These are phyloP conservation scores for Lachnellula suecica DNA, from an alignment of 2,329 filamentous ascomycete species.

Conservation along the genomic window DNA sequence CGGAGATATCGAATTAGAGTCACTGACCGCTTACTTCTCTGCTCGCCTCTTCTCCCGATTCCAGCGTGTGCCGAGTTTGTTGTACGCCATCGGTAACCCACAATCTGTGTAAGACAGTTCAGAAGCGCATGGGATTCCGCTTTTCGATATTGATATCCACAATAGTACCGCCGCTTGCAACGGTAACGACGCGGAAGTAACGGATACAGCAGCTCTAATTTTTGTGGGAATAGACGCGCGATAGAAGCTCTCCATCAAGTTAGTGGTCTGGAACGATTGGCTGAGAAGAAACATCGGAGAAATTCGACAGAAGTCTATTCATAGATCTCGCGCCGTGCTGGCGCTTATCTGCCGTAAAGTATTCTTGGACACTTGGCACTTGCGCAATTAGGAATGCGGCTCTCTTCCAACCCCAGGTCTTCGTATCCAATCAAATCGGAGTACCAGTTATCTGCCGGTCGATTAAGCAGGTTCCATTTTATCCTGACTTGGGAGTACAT, in stretches of 20 bases:
- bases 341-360: constrained; percentile 1
- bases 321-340: neutral
- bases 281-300: neutral
- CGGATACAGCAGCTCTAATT: neutral
- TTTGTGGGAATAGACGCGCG: neutral
- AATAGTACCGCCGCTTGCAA: neutral
- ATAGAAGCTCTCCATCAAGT: neutral
- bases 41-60: neutral
- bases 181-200: neutral
- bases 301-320: neutral
- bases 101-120: neutral
- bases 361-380: constrained; percentile 1
- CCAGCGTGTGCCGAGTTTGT: too few relatives aligned
- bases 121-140: neutral
- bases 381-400: neutral
- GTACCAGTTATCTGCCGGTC: neutral
- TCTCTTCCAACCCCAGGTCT: neutral
- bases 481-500: too few relatives aligned
- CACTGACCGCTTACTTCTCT: neutral
- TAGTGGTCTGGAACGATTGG: neutral
- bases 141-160: neutral
- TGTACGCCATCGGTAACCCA: too few relatives aligned
- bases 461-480: too few relatives aligned
- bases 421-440: neutral
- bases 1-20: neutral